These are phyloP conservation scores for Artemisia annua DNA, from an alignment of 129 eudicot genomes.

Conservation along the genomic window DNA sequence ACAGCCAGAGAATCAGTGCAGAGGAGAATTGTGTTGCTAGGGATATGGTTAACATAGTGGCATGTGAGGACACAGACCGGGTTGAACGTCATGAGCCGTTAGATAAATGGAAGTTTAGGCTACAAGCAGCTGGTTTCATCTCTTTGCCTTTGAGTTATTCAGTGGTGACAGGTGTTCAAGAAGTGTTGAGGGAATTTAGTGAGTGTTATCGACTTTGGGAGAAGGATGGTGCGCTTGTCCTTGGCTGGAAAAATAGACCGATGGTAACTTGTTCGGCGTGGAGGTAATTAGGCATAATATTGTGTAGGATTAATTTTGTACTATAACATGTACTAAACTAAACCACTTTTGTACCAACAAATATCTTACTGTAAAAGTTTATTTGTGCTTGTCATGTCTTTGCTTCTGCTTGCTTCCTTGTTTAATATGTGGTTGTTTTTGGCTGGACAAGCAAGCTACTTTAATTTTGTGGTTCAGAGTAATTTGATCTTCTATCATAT, in stretches of 20 bases:
- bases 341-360: constrained; percentile 21
- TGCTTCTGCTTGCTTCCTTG: background rate
- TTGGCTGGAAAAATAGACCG: constrained; percentile 51
- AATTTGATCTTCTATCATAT: too few relatives aligned
- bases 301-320: constrained; percentile 10
- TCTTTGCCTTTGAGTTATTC: constrained; percentile 39
- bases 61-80: constrained; percentile 52
- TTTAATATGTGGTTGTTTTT: constrained; percentile 6
- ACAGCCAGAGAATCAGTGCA: constrained; percentile 51
- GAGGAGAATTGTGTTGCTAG: constrained; percentile 63
- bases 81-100: constrained; percentile 65
- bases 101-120: constrained; percentile 58
- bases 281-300: constrained; percentile 37
- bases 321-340: constrained; percentile 14
- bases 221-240: constrained; percentile 44
- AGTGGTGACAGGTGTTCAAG: constrained; percentile 24
- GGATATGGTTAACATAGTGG: constrained; percentile 56
- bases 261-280: constrained; percentile 58
- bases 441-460: background rate
- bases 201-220: constrained; percentile 31
- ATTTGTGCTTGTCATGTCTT: constrained; percentile 1
- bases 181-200: constrained; percentile 42
- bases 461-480: background rate
- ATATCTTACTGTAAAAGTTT: too few relatives aligned
- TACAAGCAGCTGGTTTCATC: constrained; percentile 49